These are phyloP conservation scores for Cucurbita argyrosperma DNA, from an alignment of 306 rosid genomes.

Conservation along the genomic window DNA sequence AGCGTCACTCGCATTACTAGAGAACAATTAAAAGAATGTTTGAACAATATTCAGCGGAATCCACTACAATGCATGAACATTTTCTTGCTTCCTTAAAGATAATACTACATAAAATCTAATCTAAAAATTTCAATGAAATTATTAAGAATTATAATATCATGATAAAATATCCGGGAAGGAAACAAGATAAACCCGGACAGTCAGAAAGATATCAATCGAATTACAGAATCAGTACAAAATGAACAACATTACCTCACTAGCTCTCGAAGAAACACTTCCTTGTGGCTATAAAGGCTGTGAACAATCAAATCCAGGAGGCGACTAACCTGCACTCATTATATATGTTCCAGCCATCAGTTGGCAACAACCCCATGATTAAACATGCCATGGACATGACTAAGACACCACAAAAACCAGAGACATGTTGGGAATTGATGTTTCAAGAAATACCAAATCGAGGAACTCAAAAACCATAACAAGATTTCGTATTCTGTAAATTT, in stretches of 20 bases:
- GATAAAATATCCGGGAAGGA: background rate
- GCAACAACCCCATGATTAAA: background rate
- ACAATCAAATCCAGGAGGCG: slow-evolving; percentile 82
- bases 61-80: background rate
- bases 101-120: background rate
- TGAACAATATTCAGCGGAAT: background rate
- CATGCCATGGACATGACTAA: background rate
- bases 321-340: slow-evolving; percentile 48
- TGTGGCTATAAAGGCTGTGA: slow-evolving; percentile 89
- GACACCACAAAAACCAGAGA: background rate
- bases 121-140: background rate
- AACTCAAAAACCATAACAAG: background rate
- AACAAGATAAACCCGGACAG: background rate
- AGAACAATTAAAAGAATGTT: background rate
- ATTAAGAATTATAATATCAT: background rate
- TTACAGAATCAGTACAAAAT: background rate
- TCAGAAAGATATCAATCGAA: background rate
- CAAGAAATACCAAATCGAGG: background rate
- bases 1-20: slow-evolving; percentile 91
- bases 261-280: slow-evolving; percentile 84
- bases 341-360: background rate
- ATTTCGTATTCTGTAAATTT: background rate
- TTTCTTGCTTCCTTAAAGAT: background rate
- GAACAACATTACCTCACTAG: slow-evolving; percentile 55
- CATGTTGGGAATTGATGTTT: background rate